Conservation (phyloP, 768 basidiomycete species). For the Tricholoma sp. region DNA sequence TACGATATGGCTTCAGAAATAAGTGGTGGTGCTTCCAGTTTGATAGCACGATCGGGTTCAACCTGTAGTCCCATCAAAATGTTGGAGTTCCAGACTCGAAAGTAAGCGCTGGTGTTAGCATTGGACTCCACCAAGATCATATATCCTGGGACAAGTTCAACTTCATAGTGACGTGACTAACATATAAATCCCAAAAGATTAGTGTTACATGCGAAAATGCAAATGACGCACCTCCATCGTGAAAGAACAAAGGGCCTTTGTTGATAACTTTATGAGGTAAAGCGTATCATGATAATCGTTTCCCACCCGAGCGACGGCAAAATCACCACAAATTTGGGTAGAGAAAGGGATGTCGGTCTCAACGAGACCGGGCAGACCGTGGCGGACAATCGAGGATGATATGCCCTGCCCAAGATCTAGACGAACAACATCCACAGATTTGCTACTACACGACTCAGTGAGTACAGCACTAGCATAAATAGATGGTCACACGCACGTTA, state of each 20-base stretch:
- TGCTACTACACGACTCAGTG: background rate
- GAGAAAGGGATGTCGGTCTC: background rate
- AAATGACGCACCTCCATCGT: background rate
- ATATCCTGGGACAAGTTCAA: background rate
- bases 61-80: background rate
- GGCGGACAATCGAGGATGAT: background rate
- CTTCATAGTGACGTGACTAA: background rate
- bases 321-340: background rate
- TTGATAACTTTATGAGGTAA: background rate
- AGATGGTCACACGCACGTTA: background rate
- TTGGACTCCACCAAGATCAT: background rate
- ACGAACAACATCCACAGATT: background rate
- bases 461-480: background rate
- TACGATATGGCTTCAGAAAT: background rate
- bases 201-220: background rate
- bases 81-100: background rate
- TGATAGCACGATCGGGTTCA: background rate
- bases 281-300: background rate
- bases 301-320: background rate
- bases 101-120: background rate
- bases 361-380: background rate
- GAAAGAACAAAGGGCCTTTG: background rate
- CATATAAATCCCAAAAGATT: background rate
- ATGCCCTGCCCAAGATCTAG: background rate
- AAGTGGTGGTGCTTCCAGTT: background rate